Percentiles rank a stretch among this genome's conserved stretches.
phyloP scores from a whole-genome alignment of 192 early-diverging fungal species.

The Dissophora globulifera region DNA sequence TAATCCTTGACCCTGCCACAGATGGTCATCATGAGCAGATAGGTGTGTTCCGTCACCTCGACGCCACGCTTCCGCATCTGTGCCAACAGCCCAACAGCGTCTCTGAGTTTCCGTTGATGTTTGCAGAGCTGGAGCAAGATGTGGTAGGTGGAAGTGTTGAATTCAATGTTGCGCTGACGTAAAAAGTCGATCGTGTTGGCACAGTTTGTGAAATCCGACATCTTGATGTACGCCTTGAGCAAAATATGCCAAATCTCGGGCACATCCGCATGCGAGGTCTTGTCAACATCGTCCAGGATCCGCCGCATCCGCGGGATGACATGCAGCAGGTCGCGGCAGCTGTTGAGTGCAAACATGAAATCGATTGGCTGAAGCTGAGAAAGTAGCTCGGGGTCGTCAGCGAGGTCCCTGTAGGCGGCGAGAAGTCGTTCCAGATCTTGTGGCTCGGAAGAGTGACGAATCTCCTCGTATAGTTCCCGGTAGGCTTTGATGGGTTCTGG shows the following conservation, averaged over 20 bases:
- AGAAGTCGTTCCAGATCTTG: constrained; percentile 20
- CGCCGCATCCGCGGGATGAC: constrained; percentile 30
- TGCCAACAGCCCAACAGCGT: constrained; percentile 7
- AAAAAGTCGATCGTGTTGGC: constrained; percentile 23
- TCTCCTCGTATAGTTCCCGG: constrained; percentile 8
- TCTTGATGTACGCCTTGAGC: constrained; percentile 35
- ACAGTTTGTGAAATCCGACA: constrained; percentile 34
- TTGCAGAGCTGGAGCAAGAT: constrained; percentile 34
- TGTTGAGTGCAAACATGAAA: constrained; percentile 43
- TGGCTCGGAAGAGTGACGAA: constrained; percentile 10
- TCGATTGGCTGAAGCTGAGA: constrained; percentile 32
- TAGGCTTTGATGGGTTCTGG: constrained; percentile 28
- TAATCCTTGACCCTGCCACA: constrained; percentile 24
- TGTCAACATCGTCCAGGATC: constrained; percentile 25
- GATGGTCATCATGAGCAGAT: constrained; percentile 33
- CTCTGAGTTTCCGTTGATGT: constrained; percentile 5
- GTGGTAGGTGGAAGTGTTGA: constrained; percentile 30
- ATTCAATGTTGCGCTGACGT: constrained; percentile 1
- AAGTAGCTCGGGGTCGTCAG: constrained; percentile 23
- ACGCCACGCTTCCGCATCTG: constrained; percentile 33
- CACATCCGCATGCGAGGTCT: not conserved
- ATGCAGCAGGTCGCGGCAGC: constrained; percentile 16
- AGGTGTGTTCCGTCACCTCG: constrained; percentile 20
- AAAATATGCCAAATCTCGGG: constrained; percentile 39
- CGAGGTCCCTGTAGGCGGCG: constrained; percentile 19